Evolutionary conservation across 148 eudicot genomes (phyloP).

Genomic region (Rhododendron griersonianum): DNA sequence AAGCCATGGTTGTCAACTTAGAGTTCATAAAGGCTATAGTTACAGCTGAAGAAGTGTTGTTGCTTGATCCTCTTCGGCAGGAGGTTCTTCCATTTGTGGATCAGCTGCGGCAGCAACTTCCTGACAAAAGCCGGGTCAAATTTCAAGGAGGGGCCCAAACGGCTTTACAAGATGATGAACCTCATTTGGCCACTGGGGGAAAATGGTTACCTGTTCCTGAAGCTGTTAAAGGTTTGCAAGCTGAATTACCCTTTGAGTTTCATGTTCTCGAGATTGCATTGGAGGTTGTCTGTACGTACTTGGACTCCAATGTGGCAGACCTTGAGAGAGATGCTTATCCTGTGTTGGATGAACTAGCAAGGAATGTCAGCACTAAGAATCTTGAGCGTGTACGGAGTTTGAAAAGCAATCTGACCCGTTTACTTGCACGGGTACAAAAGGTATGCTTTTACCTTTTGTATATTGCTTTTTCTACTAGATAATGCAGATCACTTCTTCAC

Average conservation of each 20-base stretch:
- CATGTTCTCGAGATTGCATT: slow-evolving; percentile 89
- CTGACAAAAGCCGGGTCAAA: slow-evolving; percentile 32
- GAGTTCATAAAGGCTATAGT: slow-evolving; percentile 95
- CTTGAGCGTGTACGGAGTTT: slow-evolving; percentile 93
- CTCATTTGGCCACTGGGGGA: slow-evolving; percentile 29
- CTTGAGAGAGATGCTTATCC: slow-evolving; percentile 95
- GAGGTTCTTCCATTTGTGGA: slow-evolving; percentile 99
- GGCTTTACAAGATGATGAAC: slow-evolving; percentile 38
- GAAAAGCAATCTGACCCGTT: slow-evolving; percentile 87
- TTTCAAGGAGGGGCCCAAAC: slow-evolving; percentile 28
- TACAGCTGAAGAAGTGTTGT: slow-evolving; percentile 91
- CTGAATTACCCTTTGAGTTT: slow-evolving; percentile 92
- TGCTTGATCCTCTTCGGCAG: slow-evolving; percentile 95
- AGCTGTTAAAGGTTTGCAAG: slow-evolving; percentile 52
- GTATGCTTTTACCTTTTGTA: slow-evolving; percentile 28
- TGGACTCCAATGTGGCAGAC: slow-evolving; percentile 81
- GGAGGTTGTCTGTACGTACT: slow-evolving; percentile 77
- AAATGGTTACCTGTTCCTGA: slow-evolving; percentile 56
- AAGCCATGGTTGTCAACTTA: slow-evolving; percentile 90
- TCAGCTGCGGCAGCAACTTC: slow-evolving; percentile 78
- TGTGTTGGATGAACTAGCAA: slow-evolving; percentile 82
- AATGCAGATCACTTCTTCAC: no score
- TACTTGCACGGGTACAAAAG: slow-evolving; percentile 98
- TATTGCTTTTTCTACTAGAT: not conserved
- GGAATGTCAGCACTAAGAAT: slow-evolving; percentile 85